A percentile compares a stretch with the other conserved stretches of the same genome.
phyloP scores from a whole-genome alignment of 192 early-diverging fungal genomes.

The Rhizoclosmatium sp. region DNA sequence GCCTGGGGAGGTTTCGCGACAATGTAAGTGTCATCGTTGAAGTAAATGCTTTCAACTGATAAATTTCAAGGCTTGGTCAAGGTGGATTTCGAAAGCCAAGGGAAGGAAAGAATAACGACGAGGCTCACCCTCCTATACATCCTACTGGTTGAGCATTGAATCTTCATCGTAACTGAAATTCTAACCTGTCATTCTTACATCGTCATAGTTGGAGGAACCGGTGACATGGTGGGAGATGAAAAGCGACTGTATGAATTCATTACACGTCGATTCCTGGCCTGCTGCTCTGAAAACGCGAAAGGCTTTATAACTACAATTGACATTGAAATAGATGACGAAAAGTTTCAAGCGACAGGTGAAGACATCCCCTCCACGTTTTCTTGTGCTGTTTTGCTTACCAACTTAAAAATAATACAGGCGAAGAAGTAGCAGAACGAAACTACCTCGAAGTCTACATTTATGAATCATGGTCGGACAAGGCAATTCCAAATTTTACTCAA shows the following conservation, averaged over 20 bases:
- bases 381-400: conserved; percentile 12
- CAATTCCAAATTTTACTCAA: conserved; percentile 74
- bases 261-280: conserved; percentile 86
- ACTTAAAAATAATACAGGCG: neutral
- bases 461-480: conserved; percentile 83
- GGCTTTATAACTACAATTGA: conserved; percentile 83
- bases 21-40: neutral
- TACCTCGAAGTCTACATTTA: conserved; percentile 94
- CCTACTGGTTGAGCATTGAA: conserved; percentile 58
- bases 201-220: conserved; percentile 44
- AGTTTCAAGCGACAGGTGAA: conserved; percentile 73
- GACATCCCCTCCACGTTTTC: neutral
- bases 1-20: conserved; percentile 15
- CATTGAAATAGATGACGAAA: conserved; percentile 75
- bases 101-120: conserved; percentile 86
- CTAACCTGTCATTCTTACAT: too few species aligned
- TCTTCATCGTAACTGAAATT: neutral
- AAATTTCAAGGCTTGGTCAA: conserved; percentile 58
- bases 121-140: conserved; percentile 98
- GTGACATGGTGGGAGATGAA: conserved; percentile 69
- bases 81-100: conserved; percentile 79
- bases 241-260: conserved; percentile 87
- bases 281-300: conserved; percentile 89
- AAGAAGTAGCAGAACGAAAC: conserved; percentile 75
- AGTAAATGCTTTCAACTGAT: conserved; percentile 7